Conservation (phyloP, 2,329 filamentous ascomycete genomes). For the Cladosporium sp. region DNA sequence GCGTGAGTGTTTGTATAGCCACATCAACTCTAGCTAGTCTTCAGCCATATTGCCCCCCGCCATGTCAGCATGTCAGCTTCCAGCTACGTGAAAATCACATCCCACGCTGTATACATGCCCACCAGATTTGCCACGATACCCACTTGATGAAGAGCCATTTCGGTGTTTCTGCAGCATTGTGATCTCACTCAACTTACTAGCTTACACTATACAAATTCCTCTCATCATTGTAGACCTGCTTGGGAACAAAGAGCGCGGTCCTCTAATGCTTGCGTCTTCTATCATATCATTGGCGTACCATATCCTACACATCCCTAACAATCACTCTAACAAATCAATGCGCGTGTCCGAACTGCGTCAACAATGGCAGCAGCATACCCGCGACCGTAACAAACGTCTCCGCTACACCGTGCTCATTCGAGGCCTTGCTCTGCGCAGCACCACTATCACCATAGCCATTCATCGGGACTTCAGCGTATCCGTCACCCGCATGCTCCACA, state of each 20-base stretch:
- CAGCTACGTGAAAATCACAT: neutral
- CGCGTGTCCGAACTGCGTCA: slow-evolving; percentile 77
- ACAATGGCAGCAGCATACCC: slow-evolving; percentile 75
- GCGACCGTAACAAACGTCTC: slow-evolving; percentile 68
- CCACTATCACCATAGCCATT: slow-evolving; percentile 27
- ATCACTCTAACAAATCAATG: slow-evolving; percentile 44
- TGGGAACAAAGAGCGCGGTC: too few species aligned
- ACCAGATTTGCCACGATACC: neutral
- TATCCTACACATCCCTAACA: neutral
- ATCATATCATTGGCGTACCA: neutral
- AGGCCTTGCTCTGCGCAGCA: neutral
- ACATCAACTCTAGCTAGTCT: neutral
- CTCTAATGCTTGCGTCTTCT: neutral
- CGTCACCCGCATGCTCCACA: slow-evolving; percentile 41
- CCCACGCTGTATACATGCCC: neutral
- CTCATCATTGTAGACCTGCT: too few species aligned
- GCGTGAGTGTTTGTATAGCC: neutral
- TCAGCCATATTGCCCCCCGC: neutral
- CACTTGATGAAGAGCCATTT: neutral
- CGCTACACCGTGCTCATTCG: slow-evolving; percentile 22
- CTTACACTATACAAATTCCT: too few species aligned
- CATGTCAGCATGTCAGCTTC: neutral
- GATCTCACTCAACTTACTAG: neutral
- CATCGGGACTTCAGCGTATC: slow-evolving; percentile 28
- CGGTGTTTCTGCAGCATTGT: neutral